phyloP scores from a whole-genome alignment of 78 protist genomes.

The Capsaspora owczarzaki region DNA sequence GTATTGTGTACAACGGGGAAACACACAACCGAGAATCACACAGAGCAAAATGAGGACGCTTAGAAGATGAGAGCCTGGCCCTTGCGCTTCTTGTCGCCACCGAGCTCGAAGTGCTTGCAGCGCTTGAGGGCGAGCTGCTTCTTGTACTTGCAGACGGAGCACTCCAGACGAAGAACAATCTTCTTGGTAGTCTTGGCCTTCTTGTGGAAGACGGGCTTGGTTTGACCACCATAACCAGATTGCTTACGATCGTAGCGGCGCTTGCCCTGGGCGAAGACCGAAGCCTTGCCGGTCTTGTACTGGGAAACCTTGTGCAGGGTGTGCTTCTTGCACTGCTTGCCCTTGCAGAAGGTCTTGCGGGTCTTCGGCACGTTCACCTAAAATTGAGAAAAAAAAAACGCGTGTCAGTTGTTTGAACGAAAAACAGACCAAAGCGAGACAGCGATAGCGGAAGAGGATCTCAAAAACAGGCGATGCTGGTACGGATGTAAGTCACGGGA shows the following conservation, averaged over 20 bases:
- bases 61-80: slow-evolving; percentile 53
- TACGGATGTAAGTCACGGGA: too few relatives aligned
- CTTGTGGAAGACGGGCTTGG: slow-evolving; percentile 31
- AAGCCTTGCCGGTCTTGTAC: slow-evolving; percentile 97
- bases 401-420: too few relatives aligned
- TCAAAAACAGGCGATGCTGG: too few relatives aligned
- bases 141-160: slow-evolving; percentile 82
- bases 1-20: too few relatives aligned
- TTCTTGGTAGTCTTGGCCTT: slow-evolving; percentile 97
- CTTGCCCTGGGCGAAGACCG: slow-evolving; percentile 95
- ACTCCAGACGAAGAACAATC: slow-evolving; percentile 91
- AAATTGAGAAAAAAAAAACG: not conserved
- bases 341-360: slow-evolving; percentile 82
- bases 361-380: slow-evolving; percentile 93
- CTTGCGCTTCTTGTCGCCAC: slow-evolving; percentile 76
- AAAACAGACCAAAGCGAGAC: too few relatives aligned
- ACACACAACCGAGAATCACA: too few relatives aligned
- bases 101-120: slow-evolving; percentile 91
- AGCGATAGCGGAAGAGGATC: too few relatives aligned
- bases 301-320: slow-evolving; percentile 88
- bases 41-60: not conserved
- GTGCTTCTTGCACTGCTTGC: slow-evolving; percentile 81
- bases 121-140: slow-evolving; percentile 76
- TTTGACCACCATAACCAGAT: slow-evolving; percentile 99
- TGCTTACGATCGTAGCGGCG: slow-evolving; percentile 98